Percentiles rank a stretch among this genome's conserved stretches.
Evolutionary conservation across 345 rosid species (phyloP).

Genomic region (Microthlaspi erraticum): DNA sequence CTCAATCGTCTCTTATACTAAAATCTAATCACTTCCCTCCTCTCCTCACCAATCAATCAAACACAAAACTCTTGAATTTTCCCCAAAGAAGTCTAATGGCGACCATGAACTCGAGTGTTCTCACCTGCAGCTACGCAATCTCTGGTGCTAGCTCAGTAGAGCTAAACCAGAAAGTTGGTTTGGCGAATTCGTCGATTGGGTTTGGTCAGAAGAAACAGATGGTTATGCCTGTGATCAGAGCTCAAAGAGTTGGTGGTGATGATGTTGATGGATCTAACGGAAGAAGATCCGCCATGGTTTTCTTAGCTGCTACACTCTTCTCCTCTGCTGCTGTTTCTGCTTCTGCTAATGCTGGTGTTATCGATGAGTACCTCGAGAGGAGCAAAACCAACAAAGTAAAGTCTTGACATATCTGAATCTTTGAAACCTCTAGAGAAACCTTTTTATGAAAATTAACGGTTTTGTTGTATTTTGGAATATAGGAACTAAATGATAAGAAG

Average conservation of each 20-base stretch:
- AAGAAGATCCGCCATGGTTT: constrained; percentile 74
- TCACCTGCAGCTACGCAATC: constrained; percentile 78
- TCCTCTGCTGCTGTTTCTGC: constrained; percentile 63
- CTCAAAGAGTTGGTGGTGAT: constrained; percentile 50
- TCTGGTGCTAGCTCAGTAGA: constrained; percentile 68
- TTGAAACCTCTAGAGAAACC: background rate
- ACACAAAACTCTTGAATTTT: constrained; percentile 5
- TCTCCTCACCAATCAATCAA: constrained; percentile 40
- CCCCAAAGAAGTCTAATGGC: constrained; percentile 52
- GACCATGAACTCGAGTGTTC: constrained; percentile 81
- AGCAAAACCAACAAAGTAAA: constrained; percentile 95
- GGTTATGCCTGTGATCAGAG: constrained; percentile 66
- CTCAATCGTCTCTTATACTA: constrained; percentile 46
- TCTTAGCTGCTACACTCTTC: constrained; percentile 75
- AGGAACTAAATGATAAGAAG: constrained; percentile 97
- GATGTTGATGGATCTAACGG: constrained; percentile 53
- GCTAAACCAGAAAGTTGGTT: constrained; percentile 62
- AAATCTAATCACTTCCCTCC: constrained; percentile 47
- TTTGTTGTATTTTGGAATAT: background rate
- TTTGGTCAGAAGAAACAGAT: constrained; percentile 51
- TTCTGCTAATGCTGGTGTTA: constrained; percentile 82
- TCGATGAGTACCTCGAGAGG: constrained; percentile 95
- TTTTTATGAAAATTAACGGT: background rate
- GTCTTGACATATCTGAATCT: constrained; percentile 19
- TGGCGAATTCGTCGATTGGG: constrained; percentile 47